Conservation (phyloP, 176 grass and related monocot species). For the Elaeis guineensis region DNA sequence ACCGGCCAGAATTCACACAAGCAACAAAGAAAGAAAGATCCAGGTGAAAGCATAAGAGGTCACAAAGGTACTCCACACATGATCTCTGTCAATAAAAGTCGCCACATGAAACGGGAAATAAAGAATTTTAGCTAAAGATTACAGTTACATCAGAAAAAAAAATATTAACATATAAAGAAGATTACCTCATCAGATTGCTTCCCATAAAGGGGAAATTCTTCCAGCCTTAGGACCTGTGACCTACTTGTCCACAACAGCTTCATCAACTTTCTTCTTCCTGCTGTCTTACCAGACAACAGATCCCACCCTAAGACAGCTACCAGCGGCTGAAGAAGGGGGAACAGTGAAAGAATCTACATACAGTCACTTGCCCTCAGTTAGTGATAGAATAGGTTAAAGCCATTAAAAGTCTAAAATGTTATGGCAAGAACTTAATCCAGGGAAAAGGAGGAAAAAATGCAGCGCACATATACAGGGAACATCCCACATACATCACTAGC, state of each 20-base stretch:
- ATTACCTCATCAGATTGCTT: constrained; percentile 59
- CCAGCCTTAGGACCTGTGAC: constrained; percentile 61
- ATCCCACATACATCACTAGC: constrained; percentile 63
- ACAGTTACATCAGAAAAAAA: constrained; percentile 13
- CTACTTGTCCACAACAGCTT: constrained; percentile 88
- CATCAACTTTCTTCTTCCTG: constrained; percentile 70
- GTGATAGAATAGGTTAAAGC: constrained; percentile 20
- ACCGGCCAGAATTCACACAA: constrained; percentile 67
- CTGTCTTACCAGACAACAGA: constrained; percentile 80
- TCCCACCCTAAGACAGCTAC: constrained; percentile 93
- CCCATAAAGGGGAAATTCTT: constrained; percentile 72
- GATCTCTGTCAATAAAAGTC: constrained; percentile 50
- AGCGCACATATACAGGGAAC: neutral
- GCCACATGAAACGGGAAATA: constrained; percentile 4
- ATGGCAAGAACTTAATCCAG: constrained; percentile 13
- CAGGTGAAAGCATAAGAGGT: constrained; percentile 91
- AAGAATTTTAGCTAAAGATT: neutral
- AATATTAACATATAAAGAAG: constrained; percentile 2
- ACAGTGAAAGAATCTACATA: constrained; percentile 71
- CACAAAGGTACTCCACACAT: constrained; percentile 76
- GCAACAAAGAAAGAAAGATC: constrained; percentile 84
- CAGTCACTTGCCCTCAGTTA: constrained; percentile 6
- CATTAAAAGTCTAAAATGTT: constrained; percentile 3
- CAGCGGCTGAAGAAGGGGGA: constrained; percentile 87
- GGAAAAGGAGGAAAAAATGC: constrained; percentile 1